A percentile compares a stretch with the other conserved stretches of the same genome.
Conservation (phyloP, 2,329 filamentous ascomycete genomes). For the Ceratocystis eucalypticola region DNA sequence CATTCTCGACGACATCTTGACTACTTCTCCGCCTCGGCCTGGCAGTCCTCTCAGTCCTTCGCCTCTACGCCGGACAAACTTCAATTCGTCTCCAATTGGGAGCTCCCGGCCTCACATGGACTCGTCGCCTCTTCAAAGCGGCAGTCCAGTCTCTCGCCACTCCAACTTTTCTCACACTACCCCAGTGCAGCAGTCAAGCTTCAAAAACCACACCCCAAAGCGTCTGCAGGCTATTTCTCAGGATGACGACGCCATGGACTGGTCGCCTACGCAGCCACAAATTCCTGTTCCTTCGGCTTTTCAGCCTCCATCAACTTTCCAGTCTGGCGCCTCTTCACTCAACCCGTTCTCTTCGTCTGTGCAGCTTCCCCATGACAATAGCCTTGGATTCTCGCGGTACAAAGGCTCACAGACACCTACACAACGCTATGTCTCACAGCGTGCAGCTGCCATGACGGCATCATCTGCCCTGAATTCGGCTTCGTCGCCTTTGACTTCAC, state of each 20-base stretch:
- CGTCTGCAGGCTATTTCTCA: conserved; percentile 21
- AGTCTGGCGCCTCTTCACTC: background rate
- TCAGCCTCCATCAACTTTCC: conserved; percentile 7
- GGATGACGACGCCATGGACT: conserved; percentile 53
- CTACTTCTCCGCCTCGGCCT: conserved; percentile 21
- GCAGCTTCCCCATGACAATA: background rate
- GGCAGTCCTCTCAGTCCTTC: conserved; percentile 14
- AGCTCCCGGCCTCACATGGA: conserved; percentile 7
- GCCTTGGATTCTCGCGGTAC: conserved; percentile 26
- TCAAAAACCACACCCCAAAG: conserved; percentile 11
- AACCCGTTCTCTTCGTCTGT: conserved; percentile 16
- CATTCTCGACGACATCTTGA: conserved; percentile 34
- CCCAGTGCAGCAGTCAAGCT: conserved; percentile 2
- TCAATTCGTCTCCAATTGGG: conserved; percentile 10
- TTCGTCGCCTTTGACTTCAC: background rate
- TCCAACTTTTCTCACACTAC: conserved; percentile 8
- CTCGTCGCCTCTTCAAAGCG: background rate
- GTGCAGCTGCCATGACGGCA: conserved; percentile 11
- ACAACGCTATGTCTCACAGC: conserved; percentile 15
- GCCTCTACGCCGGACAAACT: conserved; percentile 14
- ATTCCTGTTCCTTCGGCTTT: conserved; percentile 34
- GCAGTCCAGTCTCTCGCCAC: conserved; percentile 7
- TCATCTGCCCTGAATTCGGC: conserved; percentile 10
- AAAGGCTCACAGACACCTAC: conserved; percentile 45
- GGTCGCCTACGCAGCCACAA: conserved; percentile 42